Conservation (phyloP, 495 filamentous ascomycete species). For the Xylaria palmicola region DNA sequence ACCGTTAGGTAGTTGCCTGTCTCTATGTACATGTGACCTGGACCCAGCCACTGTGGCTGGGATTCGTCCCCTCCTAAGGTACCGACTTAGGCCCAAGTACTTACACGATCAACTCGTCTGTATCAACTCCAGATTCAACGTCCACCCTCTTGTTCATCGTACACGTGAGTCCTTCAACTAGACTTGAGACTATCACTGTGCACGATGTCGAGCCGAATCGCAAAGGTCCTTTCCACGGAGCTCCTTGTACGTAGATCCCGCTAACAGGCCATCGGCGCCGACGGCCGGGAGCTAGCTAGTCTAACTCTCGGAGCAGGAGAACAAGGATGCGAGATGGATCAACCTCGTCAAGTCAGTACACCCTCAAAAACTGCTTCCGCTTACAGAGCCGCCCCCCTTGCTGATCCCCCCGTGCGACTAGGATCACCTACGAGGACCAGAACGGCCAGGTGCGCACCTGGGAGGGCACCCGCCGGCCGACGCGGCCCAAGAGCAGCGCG, state of each 20-base stretch:
- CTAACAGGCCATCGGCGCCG: not conserved
- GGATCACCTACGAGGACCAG: conserved; percentile 64
- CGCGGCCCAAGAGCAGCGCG: conserved; percentile 57
- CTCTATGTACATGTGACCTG: no score
- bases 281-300: not conserved
- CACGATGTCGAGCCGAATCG: conserved; percentile 20
- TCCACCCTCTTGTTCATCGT: not conserved
- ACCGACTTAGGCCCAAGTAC: not conserved
- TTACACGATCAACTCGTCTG: not conserved
- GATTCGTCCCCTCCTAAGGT: not conserved
- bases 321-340: conserved; percentile 62
- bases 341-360: conserved; percentile 52
- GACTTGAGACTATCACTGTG: not conserved
- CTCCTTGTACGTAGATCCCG: conserved; percentile 24
- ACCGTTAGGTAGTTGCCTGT: no score
- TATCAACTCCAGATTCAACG: no score
- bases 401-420: conserved; percentile 24
- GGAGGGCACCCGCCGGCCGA: conserved; percentile 67
- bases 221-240: conserved; percentile 31
- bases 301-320: conserved; percentile 30
- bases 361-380: not conserved
- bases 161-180: not conserved
- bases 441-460: conserved; percentile 62
- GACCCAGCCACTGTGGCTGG: conserved; percentile 6
- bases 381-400: no score